Evolutionary conservation across 169 alveolate genomes (phyloP), one percentile per base, ranked within the genome.

Genomic region (Plasmodium gallinaceum): DNA sequence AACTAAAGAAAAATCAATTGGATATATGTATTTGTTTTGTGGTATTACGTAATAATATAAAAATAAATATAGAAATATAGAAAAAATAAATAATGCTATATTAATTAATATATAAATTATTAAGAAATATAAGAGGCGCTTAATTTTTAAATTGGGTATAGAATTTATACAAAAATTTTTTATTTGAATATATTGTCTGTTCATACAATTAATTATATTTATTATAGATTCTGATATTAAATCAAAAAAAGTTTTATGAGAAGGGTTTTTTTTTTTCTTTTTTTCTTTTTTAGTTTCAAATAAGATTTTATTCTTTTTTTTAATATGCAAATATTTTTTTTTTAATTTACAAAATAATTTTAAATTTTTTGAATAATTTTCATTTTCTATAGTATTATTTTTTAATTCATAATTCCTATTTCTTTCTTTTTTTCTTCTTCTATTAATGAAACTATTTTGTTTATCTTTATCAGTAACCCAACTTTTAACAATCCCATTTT

Each of bases 281-380:
- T 62, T 64, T 57, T 12, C 39, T 26, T 62, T 48, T 39, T 42
- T 65, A 43, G 26, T 64, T 70, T n/a, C 48, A 7, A 45, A 46
- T 20, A 69, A 76, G n/a, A 22, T 52, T 22, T 65, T 46, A 45
- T 64, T 42, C 70, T 2, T 58, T 58, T 39, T 51, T 24, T 22
- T 46, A 24, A 76, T 22, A 42, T 65, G 48, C 2, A 32, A 32
- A 24, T 64, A 76, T 43, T 76, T 76, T 26, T 51, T 76, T 57
- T 65, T 76, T 70, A 76, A 62, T 52, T 64, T 76, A 68, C 74
- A 76, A 64, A 76, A 76, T 45, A 24, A 72, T 43, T 64, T 76
- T 39, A 76, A 39, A 22, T 76, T 64, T 39, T 43, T 74, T 24
- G 8, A n/a, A 20, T 74, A 46, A 32, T 16, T 37, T 61, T 42